Evolutionary conservation across 2,329 filamentous ascomycete species (phyloP), one percentile per base, ranked within the genome.

Genomic region (Apiospora hydei): DNA sequence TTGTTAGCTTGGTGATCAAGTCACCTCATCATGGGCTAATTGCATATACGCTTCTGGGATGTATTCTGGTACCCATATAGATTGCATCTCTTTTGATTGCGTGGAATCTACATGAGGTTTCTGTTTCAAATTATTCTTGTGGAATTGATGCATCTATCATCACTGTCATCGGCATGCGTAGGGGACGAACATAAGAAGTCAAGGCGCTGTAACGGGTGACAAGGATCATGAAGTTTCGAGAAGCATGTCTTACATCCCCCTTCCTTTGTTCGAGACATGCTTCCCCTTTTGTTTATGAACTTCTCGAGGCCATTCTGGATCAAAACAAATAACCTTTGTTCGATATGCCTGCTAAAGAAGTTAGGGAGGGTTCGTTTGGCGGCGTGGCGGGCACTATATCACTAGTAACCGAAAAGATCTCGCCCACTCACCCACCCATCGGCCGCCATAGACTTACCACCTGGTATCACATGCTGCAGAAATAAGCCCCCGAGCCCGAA

Each of bases 311-410:
- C n/a, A 21, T 26, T 51, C 49, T 41, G 21, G 0, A n/a, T n/a
- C 34, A 41, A n/a, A 64, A 64, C 57, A 64, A 64, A 41, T 34
- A 24, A 24, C 57, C 30, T 64, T 64, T 64, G 5, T 64, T 41
- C 34, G 10, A 14, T 14, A 24, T 24, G 21, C 18, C 4, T 64
- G 34, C 30, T 41, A 64, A 64, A n/a, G 41, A 64, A 41, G 57
- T 21, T 64, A 13, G 18, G 34, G 24, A 10, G 57, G 57, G 10
- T 24, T 18, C 34, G 34, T n/a, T n/a, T 24, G 57, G 7, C 11
- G 49, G 11, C n/a, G 57, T 64, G 57, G 57, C 57, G 53, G 53
- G 16, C 30, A 13, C 53, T 18, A 38, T 64, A 4, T 4, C 53
- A 38, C n/a, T 38, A 38, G 30, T 38, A 41, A 2, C 3, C 18